Conservation (phyloP, 2,329 filamentous ascomycete genomes). For the Phaeophleospora eucalypticola region DNA sequence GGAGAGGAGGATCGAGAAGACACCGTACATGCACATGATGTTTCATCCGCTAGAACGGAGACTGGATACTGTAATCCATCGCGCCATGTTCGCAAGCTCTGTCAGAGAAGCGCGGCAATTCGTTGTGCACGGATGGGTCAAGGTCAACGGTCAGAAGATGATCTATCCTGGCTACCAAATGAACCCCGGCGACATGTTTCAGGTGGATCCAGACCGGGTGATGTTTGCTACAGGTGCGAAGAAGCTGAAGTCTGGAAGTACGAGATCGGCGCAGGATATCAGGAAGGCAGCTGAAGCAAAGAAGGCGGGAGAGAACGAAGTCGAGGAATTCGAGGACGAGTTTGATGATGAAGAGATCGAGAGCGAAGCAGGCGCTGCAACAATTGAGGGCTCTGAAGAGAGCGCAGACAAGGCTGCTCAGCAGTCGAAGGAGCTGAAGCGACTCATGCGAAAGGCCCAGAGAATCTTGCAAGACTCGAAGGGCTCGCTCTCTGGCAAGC, state of each 20-base stretch:
- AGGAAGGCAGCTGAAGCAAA: conserved; percentile 21
- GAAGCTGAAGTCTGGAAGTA: conserved; percentile 30
- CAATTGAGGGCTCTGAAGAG: conserved; percentile 8
- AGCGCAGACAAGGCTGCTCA: conserved; percentile 3
- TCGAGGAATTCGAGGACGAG: conserved; percentile 13
- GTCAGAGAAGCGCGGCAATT: conserved; percentile 90
- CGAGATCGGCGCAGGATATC: conserved; percentile 24
- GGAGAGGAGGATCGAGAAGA: conserved; percentile 43
- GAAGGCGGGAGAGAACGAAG: conserved; percentile 16
- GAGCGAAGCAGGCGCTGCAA: conserved; percentile 16
- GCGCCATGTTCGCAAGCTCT: conserved; percentile 90
- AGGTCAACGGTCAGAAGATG: conserved; percentile 98
- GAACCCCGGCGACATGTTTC: conserved; percentile 97
- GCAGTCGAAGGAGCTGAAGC: conserved; percentile 46
- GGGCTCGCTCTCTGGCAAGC: conserved; percentile 57
- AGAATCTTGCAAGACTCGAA: conserved; percentile 53
- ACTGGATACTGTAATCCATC: conserved; percentile 90
- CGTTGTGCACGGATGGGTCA: conserved; percentile 86
- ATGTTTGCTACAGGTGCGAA: conserved; percentile 78
- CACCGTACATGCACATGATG: conserved; percentile 94
- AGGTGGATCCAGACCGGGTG: conserved; percentile 84
- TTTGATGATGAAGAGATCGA: conserved; percentile 22
- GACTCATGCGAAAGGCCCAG: conserved; percentile 56
- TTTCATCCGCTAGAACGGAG: conserved; percentile 88
- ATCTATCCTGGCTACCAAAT: conserved; percentile 84